Evolutionary conservation across 129 eudicot genomes (phyloP).

Genomic region (Flaveria linearis): DNA sequence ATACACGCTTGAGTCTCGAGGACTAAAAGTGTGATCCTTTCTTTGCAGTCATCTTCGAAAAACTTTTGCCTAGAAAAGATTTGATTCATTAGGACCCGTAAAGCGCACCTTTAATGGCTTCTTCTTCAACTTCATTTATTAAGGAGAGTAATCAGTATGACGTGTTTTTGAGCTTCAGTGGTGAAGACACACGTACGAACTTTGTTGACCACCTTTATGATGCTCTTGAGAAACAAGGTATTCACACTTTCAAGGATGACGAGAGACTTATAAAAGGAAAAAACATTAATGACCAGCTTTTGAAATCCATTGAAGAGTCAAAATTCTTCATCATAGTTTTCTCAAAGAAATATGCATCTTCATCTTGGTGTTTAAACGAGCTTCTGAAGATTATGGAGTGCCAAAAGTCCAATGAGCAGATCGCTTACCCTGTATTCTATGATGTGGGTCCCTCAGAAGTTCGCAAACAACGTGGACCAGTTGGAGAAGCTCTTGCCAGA

Average conservation of each 20-base stretch:
- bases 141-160: not conserved
- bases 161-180: slow-evolving; percentile 28
- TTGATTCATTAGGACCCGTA: not conserved
- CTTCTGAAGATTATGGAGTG: slow-evolving; percentile 21
- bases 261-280: slow-evolving; percentile 25
- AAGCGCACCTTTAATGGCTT: not conserved
- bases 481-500: not conserved
- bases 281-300: slow-evolving; percentile 23
- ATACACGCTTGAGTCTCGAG: not conserved
- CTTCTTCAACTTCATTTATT: not conserved
- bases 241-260: slow-evolving; percentile 33
- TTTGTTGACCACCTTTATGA: slow-evolving; percentile 27
- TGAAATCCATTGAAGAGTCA: slow-evolving; percentile 28
- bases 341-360: slow-evolving; percentile 23
- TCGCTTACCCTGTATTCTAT: slow-evolving; percentile 33
- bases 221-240: slow-evolving; percentile 10
- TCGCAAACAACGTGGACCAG: slow-evolving; percentile 9
- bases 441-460: slow-evolving; percentile 31
- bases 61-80: not conserved
- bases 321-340: slow-evolving; percentile 27
- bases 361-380: slow-evolving; percentile 22
- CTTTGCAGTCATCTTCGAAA: not conserved
- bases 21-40: not conserved
- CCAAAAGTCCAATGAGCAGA: slow-evolving; percentile 6
- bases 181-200: slow-evolving; percentile 20